Percentiles rank a stretch among this genome's conserved stretches.
Conservation (phyloP, 1,139 yeast genomes). For the Scheffersomyces titani region DNA sequence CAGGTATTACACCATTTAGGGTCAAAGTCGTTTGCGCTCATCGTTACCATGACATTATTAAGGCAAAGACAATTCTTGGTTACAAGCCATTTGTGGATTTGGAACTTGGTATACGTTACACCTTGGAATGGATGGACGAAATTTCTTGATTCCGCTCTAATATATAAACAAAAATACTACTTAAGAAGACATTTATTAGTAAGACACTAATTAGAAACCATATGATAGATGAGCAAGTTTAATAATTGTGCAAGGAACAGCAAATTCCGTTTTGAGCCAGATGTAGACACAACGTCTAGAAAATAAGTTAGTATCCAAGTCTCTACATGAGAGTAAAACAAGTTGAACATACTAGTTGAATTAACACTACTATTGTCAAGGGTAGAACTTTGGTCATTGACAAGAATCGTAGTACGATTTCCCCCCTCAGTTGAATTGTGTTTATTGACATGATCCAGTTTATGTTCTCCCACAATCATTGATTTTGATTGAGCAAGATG, state of each 20-base stretch:
- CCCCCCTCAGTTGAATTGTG: neutral
- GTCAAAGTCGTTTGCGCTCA: conserved; percentile 93
- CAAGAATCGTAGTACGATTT: neutral
- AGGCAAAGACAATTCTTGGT: conserved; percentile 77
- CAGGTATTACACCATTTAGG: conserved; percentile 95
- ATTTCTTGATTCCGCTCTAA: conserved; percentile 15
- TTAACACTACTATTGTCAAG: neutral
- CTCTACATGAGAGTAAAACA: neutral
- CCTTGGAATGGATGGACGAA: conserved; percentile 90
- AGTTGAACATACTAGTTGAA: neutral
- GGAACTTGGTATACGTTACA: conserved; percentile 78
- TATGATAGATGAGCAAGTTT: neutral
- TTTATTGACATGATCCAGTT: neutral
- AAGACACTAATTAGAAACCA: neutral
- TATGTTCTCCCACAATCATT: neutral
- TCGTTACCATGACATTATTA: conserved; percentile 88
- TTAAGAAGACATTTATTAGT: too few relatives aligned
- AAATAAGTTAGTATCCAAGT: neutral
- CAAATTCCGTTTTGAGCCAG: neutral
- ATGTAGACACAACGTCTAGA: neutral
- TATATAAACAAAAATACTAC: neutral
- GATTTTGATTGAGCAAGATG: neutral
- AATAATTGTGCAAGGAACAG: neutral
- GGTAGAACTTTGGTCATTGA: neutral
- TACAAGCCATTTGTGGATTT: conserved; percentile 80